These are phyloP conservation scores for Penicillium verhagenii DNA, from an alignment of 495 filamentous ascomycete genomes.

Conservation along the genomic window DNA sequence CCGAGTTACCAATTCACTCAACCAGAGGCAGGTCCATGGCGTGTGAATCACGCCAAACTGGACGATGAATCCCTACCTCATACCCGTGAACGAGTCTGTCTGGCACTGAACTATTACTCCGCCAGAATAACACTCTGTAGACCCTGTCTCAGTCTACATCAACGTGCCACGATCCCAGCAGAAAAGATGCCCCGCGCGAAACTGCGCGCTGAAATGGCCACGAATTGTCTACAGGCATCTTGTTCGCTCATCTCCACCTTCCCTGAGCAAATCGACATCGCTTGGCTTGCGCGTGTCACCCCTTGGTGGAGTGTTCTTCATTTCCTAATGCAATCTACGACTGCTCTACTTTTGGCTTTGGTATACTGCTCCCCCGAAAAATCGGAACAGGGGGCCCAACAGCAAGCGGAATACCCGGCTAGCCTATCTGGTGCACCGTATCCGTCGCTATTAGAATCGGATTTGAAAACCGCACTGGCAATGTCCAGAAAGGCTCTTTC, in stretches of 20 bases:
- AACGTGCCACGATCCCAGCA: not conserved
- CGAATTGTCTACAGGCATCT: not conserved
- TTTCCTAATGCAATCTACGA: slow-evolving; percentile 1
- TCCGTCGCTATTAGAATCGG: slow-evolving; percentile 3
- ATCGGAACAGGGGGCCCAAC: not conserved
- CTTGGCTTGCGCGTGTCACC: not conserved
- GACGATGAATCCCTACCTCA: not conserved
- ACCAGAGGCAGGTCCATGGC: not conserved
- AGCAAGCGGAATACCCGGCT: not conserved
- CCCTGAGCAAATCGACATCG: not conserved
- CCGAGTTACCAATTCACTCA: not conserved
- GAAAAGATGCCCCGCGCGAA: not conserved
- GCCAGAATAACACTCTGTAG: not conserved
- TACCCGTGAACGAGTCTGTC: not conserved
- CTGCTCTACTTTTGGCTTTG: not conserved
- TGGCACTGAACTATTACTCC: not conserved
- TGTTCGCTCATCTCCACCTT: not conserved
- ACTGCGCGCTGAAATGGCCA: not conserved
- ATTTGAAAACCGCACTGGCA: slow-evolving; percentile 31
- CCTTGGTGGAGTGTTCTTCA: slow-evolving; percentile 2
- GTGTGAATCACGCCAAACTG: not conserved
- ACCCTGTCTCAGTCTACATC: not conserved
- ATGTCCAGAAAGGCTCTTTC: slow-evolving; percentile 48
- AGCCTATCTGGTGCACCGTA: not conserved
- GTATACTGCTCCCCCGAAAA: not conserved